These are phyloP conservation scores for Seiridium unicorne DNA, from an alignment of 2,329 filamentous ascomycete genomes.

Conservation along the genomic window DNA sequence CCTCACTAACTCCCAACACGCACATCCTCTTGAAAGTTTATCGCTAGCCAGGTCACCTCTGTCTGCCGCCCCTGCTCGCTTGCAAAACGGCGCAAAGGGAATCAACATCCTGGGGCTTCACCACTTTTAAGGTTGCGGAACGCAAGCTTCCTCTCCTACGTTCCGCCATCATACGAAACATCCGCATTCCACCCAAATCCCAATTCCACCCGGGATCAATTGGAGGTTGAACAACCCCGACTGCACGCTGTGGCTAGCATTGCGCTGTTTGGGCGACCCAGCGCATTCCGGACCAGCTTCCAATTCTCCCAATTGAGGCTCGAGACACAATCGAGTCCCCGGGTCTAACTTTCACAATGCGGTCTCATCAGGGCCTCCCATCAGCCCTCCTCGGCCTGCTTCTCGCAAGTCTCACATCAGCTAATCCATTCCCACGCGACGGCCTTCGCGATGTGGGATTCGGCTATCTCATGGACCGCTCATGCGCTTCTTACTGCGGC, in stretches of 20 bases:
- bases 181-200: neutral
- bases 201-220: too few species aligned
- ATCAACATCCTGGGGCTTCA: neutral
- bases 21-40: neutral
- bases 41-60: neutral
- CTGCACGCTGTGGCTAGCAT: too few species aligned
- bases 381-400: conserved; percentile 35
- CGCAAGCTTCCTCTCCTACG: neutral
- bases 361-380: conserved; percentile 23
- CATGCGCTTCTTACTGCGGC: conserved; percentile 54
- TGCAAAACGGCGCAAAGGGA: neutral
- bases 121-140: neutral
- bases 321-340: neutral
- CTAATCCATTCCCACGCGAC: conserved; percentile 50
- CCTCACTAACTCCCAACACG: neutral
- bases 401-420: conserved; percentile 35
- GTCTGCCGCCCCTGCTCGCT: neutral
- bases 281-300: conserved; percentile 4
- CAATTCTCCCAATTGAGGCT: conserved; percentile 13
- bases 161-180: neutral
- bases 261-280: neutral
- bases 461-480: conserved; percentile 48
- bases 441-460: conserved; percentile 46
- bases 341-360: conserved; percentile 25
- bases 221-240: too few species aligned